phyloP scores from a whole-genome alignment of 345 rosid genomes.

The Eucalyptus microcorys region DNA sequence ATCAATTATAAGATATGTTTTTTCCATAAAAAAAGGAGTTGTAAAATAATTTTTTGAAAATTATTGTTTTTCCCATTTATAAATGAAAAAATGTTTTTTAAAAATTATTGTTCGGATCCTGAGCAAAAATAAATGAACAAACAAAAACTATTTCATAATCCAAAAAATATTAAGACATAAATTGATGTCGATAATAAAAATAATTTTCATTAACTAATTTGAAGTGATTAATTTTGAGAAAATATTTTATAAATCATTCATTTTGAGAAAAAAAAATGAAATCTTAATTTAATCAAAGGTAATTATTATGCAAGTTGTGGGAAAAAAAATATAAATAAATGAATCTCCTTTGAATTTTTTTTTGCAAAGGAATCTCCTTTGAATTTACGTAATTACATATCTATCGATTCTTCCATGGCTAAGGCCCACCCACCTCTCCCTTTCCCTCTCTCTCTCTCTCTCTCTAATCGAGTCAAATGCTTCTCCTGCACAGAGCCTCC shows the following conservation, averaged over 20 bases:
- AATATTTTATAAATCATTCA: background rate
- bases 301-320: background rate
- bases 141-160: too few relatives aligned
- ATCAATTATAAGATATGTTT: accelerated
- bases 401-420: background rate
- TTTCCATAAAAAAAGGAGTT: background rate
- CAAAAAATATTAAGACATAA: too few relatives aligned
- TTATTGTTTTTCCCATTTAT: too few relatives aligned
- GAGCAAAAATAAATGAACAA: accelerated
- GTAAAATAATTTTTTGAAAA: too few relatives aligned
- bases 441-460: background rate
- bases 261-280: accelerated
- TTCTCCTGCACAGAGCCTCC: background rate
- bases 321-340: background rate
- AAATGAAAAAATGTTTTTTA: too few relatives aligned
- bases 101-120: too few relatives aligned
- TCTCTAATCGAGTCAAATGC: background rate
- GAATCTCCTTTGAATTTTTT: background rate
- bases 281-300: background rate
- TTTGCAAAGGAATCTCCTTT: background rate
- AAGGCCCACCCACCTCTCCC: background rate
- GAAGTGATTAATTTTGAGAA: too few relatives aligned
- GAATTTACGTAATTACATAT: background rate
- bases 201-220: too few relatives aligned
- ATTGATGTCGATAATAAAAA: accelerated